Evolutionary conservation across 208 protist species (phyloP), one percentile per base, ranked within the genome.

Genomic region (Trichomonas gallinae): DNA sequence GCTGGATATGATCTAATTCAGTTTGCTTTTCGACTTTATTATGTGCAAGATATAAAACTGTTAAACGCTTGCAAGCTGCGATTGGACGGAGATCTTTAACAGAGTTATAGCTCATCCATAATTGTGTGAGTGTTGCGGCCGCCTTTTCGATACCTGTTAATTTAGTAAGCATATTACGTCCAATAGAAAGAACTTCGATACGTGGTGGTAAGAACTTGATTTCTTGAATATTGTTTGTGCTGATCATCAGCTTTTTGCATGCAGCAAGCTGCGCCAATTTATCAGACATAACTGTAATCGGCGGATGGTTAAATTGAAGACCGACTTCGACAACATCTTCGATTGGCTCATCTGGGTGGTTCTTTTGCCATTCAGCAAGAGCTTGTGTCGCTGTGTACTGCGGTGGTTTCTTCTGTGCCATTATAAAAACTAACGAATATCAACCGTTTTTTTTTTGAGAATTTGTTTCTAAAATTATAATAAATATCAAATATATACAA

Each of bases 201-300:
- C 87, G 40, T 38, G 87, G 87, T 58, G 87, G 87, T 9, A 93
- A 36, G 44, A 93, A 93, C 8, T 42, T n/a, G 46, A 93, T 93
- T 93, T 93, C 87, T 51, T 93, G 40, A 15, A 93, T 93, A 38
- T 93, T 93, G 31, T 93, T 93, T 6, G 87, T 93, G 44, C 87
- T 93, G 44, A 93, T 93, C 45, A 40, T 34, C 17, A 93, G 87
- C 31, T 93, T 93, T 42, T 93, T 93, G 31, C 87, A 93, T 15
- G 42, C 45, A 31, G 87, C 87, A 34, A 93, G 44, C 31, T 93
- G 87, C 2, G 87, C 87, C 0, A 93, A 17, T 51, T 51, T 93
- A 58, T 93, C 87, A 21, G n/a, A 48, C 87, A 93, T 93, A 38
- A 38, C 44, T 17, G 42, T 93, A 15, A 93, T 93, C 8, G 87